phyloP scores from a whole-genome alignment of 352 stramenopile species.

The Phytophthora sansomeana region DNA sequence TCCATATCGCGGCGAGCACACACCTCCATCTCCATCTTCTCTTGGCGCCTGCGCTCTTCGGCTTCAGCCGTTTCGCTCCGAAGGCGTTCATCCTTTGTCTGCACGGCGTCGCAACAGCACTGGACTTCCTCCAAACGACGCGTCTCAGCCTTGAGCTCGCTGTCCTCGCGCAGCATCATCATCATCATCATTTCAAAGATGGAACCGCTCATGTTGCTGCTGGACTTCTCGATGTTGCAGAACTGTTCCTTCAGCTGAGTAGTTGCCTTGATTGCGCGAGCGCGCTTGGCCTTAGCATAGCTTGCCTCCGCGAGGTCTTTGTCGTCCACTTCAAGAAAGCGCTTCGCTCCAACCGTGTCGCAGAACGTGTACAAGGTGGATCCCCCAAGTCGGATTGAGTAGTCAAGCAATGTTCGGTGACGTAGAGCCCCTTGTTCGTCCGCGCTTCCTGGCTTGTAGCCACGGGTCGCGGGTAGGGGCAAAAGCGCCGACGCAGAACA shows the following conservation, averaged over 20 bases:
- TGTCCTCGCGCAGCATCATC: neutral
- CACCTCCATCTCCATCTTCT: neutral
- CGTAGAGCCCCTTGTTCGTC: neutral
- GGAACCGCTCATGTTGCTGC: neutral
- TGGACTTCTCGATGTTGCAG: neutral
- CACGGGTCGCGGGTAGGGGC: neutral
- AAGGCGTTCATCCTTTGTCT: neutral
- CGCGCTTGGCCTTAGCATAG: neutral
- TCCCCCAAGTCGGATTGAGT: neutral
- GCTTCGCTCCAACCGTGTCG: neutral
- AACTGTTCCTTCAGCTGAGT: neutral
- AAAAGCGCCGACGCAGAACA: no score
- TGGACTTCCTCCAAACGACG: neutral
- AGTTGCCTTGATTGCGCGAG: neutral
- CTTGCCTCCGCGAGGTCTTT: neutral
- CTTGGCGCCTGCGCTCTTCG: neutral
- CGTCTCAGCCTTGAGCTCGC: neutral
- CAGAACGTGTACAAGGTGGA: neutral
- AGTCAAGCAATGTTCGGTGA: neutral
- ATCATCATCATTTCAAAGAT: conserved; percentile 2
- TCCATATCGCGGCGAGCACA: neutral
- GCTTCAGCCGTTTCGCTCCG: neutral
- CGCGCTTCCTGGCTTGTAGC: neutral
- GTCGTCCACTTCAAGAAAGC: neutral
- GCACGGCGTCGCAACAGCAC: neutral